Evolutionary conservation across 225 moss, liverwort and hornwort genomes (phyloP).

Genomic region (Sphagnum tenellum): DNA sequence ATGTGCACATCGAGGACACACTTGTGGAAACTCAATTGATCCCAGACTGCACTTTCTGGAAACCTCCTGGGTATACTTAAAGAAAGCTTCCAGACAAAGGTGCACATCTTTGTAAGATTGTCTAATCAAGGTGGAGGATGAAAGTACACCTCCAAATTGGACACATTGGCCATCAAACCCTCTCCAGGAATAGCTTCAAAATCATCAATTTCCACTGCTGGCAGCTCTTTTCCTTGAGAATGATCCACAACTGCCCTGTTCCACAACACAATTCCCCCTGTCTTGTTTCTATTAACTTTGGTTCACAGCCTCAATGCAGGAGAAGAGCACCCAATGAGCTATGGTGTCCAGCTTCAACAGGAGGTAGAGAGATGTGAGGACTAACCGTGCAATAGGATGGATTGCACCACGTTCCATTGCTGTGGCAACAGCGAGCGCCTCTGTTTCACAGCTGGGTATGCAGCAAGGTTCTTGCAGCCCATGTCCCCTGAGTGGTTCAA

Average conservation of each 20-base stretch:
- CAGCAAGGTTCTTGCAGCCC: constrained; percentile 41
- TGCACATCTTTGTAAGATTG: too few relatives aligned
- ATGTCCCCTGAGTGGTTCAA: constrained; percentile 94
- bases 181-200: constrained; percentile 85
- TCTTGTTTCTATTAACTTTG: too few relatives aligned
- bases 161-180: constrained; percentile 74
- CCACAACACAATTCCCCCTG: background rate
- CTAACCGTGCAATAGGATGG: constrained; percentile 90
- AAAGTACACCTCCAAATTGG: constrained; percentile 47
- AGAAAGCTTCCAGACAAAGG: too few relatives aligned
- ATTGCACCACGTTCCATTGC: constrained; percentile 99
- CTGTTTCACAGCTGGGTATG: constrained; percentile 81
- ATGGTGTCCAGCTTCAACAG: too few relatives aligned
- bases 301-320: too few relatives aligned
- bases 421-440: constrained; percentile 94
- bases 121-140: too few relatives aligned
- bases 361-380: background rate
- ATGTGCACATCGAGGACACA: too few relatives aligned
- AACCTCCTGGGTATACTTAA: too few relatives aligned
- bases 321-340: background rate
- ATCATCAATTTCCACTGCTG: constrained; percentile 61
- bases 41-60: too few relatives aligned
- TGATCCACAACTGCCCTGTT: constrained; percentile 89
- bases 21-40: too few relatives aligned
- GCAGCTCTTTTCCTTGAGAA: constrained; percentile 70